Evolutionary conservation across 2,329 filamentous ascomycete genomes (phyloP), one percentile per base, ranked within the genome.

Genomic region (Passalora sequoiae): DNA sequence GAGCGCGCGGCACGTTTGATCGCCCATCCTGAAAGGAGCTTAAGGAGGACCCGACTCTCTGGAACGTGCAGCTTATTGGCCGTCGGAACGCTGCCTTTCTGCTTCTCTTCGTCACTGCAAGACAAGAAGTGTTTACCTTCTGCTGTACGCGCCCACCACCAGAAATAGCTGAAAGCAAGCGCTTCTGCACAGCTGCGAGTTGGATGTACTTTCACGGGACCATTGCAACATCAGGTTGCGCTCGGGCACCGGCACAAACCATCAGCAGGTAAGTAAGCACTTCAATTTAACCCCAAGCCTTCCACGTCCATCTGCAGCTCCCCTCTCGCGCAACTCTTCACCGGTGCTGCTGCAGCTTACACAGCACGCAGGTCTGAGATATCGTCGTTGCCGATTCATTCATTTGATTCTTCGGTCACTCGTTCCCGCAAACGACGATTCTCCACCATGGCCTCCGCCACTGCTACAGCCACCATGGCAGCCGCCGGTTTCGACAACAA

Each of bases 401-500:
- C 54, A 48, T 55, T 59, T 59, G 54, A 51, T 57, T 50, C 46
- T 49, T 55, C 56, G 51, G 56, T 59, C 55, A 30, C 51, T 53
- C 50, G 21, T 49, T 49, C 48, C 39, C 47, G 47, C 49, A 54
- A 55, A 56, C 54, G 50, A 57, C 55, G 46, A 47, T 44, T 44
- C 41, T 27, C 50, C 33, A 53, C 48, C 24, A 59, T 61, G 57
- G 51, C 58, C 29, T 51, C 55, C 32, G 54, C 56, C 32, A 57
- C 59, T 31, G 54, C 58, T 20, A 61, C 60, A 20, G 60, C 62
- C 27, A 60, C 59, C 15, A 60, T 60, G 55, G 59, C 61, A 19
- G 62, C 62, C 21, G 59, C 60, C 32, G 61, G 59, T 27, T 58
- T 61, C 47, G 54, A 63, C 42, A n/a, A n/a, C n/a, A 72, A 71